phyloP scores from a whole-genome alignment of 225 moss, liverwort and hornwort species.

The Neckera pumila region DNA sequence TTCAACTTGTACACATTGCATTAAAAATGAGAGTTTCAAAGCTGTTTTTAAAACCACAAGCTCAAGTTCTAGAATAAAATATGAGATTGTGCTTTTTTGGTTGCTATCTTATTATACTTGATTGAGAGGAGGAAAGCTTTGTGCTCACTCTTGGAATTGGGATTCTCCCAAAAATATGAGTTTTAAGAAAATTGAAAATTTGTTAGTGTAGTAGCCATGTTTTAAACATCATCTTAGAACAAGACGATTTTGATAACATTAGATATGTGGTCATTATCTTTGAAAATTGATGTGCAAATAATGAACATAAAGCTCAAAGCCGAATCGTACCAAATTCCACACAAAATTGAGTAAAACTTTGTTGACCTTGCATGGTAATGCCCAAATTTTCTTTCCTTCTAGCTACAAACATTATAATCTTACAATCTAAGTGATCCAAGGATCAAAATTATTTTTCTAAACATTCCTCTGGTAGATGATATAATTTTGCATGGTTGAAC shows the following conservation, averaged over 20 bases:
- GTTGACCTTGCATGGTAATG: fast-evolving
- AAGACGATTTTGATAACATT: background rate
- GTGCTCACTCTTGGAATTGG: too few relatives aligned
- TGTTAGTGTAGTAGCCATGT: background rate
- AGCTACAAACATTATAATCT: background rate
- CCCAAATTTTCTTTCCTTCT: background rate
- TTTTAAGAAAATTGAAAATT: background rate
- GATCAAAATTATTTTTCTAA: too few relatives aligned
- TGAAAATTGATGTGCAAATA: background rate
- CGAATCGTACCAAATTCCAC: background rate
- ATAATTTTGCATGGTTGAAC: too few relatives aligned
- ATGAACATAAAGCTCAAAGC: background rate
- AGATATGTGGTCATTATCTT: background rate
- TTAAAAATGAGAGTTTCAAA: background rate
- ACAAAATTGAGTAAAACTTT: background rate
- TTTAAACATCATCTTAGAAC: background rate
- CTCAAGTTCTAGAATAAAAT: background rate
- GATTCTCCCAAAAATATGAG: too few relatives aligned
- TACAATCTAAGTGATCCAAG: background rate
- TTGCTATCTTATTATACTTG: background rate
- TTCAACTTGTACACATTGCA: background rate
- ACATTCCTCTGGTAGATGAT: background rate
- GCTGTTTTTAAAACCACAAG: background rate
- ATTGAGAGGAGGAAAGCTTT: background rate
- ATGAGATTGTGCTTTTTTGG: background rate